Base-by-base conservation (phyloP, 768 basidiomycete species). In the Mycena venus region DNA sequence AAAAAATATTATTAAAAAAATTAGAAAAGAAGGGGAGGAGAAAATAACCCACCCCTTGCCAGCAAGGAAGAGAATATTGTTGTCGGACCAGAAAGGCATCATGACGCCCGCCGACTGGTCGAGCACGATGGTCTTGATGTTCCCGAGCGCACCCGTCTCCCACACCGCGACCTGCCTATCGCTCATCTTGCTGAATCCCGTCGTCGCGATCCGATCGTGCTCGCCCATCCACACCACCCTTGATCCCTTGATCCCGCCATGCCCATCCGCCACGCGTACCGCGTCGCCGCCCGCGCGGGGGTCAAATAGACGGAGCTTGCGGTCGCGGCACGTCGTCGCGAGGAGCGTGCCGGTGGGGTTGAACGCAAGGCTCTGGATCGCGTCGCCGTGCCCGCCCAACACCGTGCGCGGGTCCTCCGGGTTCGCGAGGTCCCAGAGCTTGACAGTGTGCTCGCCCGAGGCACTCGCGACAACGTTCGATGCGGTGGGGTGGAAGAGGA, bases 61-160 rank as follows among this genome's bases (percentile, higher is more conserved):
- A n/a, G 67, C 67, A 36, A 58, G 87, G 90, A 96, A 96, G 51
- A 97, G 85, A 66, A 98, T 94, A 77, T 95, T 94, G 82, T 98
- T 98, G 78, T 98, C 97, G 47, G 91, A 92, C 93, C 96, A 99
- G 91, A 98, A 98, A 2, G 98, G 98, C 97, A 99, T 99, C 53
- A 29, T 15, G 14, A 29, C 51, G 11, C 27, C 25, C 5, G 14
- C 51, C 23, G 9, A n/a, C 51, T 53, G 51, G 51, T 53, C 27
- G 51, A 53, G n/a, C 25, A 53, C 51, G 27, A 53, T 53, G 4
- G 51, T 53, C 51, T 53, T 53, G 51, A 97, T 78, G 80, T 91
- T 96, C 47, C 83, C 87, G 68, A 99, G 83, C 17, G 91, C 88
- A 12, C 93, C 90, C 2, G 95, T 91, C 81, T 99, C 97, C 98